Percentiles rank a stretch among this genome's conserved stretches.
phyloP scores from a whole-genome alignment of 768 basidiomycete species.

The Auriscalpium vulgare region DNA sequence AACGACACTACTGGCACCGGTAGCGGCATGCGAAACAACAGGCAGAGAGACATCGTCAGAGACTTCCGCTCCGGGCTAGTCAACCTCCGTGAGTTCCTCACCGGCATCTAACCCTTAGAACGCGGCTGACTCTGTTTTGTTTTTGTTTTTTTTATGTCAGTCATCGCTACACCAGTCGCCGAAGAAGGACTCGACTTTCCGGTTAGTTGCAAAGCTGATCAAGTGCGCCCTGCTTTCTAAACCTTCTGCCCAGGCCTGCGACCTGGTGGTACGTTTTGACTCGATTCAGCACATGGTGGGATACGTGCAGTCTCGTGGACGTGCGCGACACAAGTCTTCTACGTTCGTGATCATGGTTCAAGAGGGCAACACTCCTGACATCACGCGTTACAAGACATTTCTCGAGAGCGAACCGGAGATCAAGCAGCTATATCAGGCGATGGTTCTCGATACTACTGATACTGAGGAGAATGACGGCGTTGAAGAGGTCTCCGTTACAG shows the following conservation, averaged over 20 bases:
- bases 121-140: not conserved
- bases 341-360: slow-evolving; percentile 79
- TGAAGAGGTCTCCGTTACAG: slow-evolving; percentile 37
- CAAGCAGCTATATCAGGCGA: slow-evolving; percentile 51
- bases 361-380: slow-evolving; percentile 44
- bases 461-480: slow-evolving; percentile 38
- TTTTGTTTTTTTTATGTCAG: slow-evolving; percentile 23
- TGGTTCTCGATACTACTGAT: slow-evolving; percentile 22
- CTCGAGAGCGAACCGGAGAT: slow-evolving; percentile 57
- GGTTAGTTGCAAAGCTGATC: slow-evolving; percentile 29
- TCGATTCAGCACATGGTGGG: slow-evolving; percentile 74
- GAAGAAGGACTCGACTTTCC: slow-evolving; percentile 93
- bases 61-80: slow-evolving; percentile 57
- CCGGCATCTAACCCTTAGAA: not conserved
- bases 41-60: slow-evolving; percentile 52
- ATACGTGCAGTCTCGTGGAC: slow-evolving; percentile 84
- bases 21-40: slow-evolving; percentile 45
- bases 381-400: slow-evolving; percentile 52
- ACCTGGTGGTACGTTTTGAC: slow-evolving; percentile 83
- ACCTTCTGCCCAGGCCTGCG: slow-evolving; percentile 51
- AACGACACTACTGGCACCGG: slow-evolving; percentile 29
- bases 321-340: slow-evolving; percentile 70
- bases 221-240: slow-evolving; percentile 1
- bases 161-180: slow-evolving; percentile 81
- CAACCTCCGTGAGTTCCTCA: slow-evolving; percentile 51